Evolutionary conservation across 2,329 filamentous ascomycete genomes (phyloP), one percentile per base, ranked within the genome.

Genomic region (Aspergillus intermedius): DNA sequence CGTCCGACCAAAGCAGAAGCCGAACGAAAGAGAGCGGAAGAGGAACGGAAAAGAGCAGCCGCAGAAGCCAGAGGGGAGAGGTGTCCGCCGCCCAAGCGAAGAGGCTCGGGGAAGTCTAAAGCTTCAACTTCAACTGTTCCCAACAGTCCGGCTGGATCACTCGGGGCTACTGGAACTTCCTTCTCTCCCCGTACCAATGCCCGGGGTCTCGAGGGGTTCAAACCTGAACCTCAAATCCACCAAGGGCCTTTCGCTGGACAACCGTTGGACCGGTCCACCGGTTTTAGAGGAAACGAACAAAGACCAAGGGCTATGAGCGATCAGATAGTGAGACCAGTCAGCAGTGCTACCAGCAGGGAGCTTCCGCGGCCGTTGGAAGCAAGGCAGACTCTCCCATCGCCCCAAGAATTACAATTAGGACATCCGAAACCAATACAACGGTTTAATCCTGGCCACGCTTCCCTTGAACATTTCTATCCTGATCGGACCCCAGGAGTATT

Each of bases 1-100:
- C 66, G 70, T 13, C 70, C 70, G 49, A 73, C 62, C 52, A 73
- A 73, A 58, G 61, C 60, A 30, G 70, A 73, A 50, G 60, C 64
- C 3, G 68, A 71, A 51, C 63, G 67, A 43, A 68, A 69, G 30
- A 68, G 60, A 51, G 59, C 62, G 21, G 61, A 58, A 42, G 68
- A 68, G 32, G 66, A 70, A 52, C 63, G 67, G 42, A 68, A 69
- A 30, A 68, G 60, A 50, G 59, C 62, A 21, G 61, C 59, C 41
- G 68, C 69, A 35, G 66, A 70, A 53, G 64, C 67, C 32, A 65
- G 63, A 28, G 68, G 69, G 13, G 67, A 71, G 53, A 56, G 57
- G 13, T 72, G 70, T 50, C 67, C 67, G n/a, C 60, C 65, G 12
- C 58, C 65, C 8, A 59, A 65, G 28, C 53, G 64, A 22, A 54